phyloP scores from a whole-genome alignment of 2,329 filamentous ascomycete genomes.

The Penicillium sp. region DNA sequence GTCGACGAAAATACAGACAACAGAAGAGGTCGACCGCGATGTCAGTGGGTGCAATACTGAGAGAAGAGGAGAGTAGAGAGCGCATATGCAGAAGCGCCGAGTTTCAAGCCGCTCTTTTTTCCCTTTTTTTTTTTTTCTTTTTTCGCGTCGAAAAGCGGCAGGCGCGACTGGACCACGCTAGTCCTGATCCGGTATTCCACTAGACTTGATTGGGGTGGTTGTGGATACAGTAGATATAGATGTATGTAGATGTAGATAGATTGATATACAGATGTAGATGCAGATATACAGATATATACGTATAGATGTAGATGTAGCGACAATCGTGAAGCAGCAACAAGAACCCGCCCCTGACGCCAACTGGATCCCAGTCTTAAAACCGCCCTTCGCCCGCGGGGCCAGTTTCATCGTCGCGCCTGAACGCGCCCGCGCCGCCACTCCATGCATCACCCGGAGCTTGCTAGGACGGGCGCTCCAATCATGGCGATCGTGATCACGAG shows the following conservation, averaged over 20 bases:
- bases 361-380: background rate
- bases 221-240: background rate
- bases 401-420: conserved; percentile 21
- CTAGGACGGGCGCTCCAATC: no score
- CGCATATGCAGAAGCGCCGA: conserved; percentile 1
- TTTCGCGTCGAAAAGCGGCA: conserved; percentile 19
- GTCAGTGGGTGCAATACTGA: background rate
- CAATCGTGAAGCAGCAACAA: background rate
- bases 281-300: no score
- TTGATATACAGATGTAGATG: conserved; percentile 1
- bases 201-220: conserved; percentile 10
- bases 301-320: background rate
- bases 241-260: no score
- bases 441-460: no score
- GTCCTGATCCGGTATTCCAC: conserved; percentile 9
- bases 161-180: conserved; percentile 22
- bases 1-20: conserved; percentile 1
- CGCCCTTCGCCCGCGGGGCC: no score
- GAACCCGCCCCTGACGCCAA: background rate
- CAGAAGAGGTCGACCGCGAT: conserved; percentile 14
- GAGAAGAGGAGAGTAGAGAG: conserved; percentile 1
- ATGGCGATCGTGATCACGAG: conserved; percentile 16
- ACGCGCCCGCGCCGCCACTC: conserved; percentile 16
- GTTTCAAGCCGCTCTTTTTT: conserved; percentile 4
- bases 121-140: conserved; percentile 13